Evolutionary conservation across 345 rosid species (phyloP).

Genomic region (Brassica carinata): DNA sequence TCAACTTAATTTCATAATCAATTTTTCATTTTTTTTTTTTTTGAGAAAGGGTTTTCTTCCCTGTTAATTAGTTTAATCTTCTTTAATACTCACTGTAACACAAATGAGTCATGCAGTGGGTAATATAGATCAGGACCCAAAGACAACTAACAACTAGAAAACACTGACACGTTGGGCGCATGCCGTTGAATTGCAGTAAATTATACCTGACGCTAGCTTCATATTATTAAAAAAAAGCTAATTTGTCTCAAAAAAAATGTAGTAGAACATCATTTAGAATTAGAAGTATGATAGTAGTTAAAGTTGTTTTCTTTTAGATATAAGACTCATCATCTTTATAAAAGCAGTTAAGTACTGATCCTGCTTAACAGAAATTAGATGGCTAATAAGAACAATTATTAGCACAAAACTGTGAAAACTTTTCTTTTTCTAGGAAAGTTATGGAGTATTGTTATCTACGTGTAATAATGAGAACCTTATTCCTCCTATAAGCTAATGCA

Average conservation of each 20-base stretch:
- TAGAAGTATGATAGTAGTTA: not conserved
- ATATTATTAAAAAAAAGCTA: not conserved
- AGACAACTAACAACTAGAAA: conserved; percentile 1
- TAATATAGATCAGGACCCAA: conserved; percentile 2
- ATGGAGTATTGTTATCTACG: not conserved
- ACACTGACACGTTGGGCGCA: conserved; percentile 34
- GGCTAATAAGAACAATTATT: not conserved
- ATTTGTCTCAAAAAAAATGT: not conserved
- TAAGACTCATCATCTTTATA: not conserved
- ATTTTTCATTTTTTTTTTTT: not conserved
- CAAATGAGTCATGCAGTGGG: conserved; percentile 35
- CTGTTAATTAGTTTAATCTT: not conserved
- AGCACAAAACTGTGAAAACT: conserved; percentile 15
- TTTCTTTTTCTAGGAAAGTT: not conserved
- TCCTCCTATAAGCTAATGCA: conserved; percentile 1
- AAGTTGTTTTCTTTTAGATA: not conserved
- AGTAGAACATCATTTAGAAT: not conserved
- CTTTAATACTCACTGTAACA: not conserved
- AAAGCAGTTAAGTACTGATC: not conserved
- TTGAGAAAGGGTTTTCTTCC: not conserved
- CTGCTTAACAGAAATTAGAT: conserved; percentile 4
- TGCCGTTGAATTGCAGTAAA: conserved; percentile 33
- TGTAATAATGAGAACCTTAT: not conserved
- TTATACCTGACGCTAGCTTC: conserved; percentile 8
- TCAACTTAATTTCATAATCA: not conserved